Conservation (phyloP, 179 eudicot species). For the Spinacia oleracea region DNA sequence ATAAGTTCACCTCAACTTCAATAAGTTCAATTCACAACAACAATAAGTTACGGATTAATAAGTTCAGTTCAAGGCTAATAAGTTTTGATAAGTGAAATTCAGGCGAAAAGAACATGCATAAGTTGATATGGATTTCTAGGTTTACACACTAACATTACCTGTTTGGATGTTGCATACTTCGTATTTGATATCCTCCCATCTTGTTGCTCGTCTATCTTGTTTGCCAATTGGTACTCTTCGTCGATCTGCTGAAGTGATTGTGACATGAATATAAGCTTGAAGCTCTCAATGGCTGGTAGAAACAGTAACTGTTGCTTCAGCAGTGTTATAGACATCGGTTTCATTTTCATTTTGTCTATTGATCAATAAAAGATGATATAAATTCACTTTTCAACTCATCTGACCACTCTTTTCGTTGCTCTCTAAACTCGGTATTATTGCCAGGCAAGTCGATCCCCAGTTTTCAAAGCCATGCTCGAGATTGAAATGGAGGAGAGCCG, state of each 20-base stretch:
- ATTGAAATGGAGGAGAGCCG: slow-evolving; percentile 81
- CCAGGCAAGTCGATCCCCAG: slow-evolving; percentile 84
- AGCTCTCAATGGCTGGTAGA: background rate
- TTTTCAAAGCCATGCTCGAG: slow-evolving; percentile 88
- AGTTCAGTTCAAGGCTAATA: no score
- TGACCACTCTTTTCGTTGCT: slow-evolving; percentile 6
- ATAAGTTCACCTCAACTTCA: no score
- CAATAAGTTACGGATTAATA: no score
- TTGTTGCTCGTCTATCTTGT: background rate
- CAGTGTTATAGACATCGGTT: background rate
- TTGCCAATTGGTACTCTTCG: background rate
- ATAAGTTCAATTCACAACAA: no score
- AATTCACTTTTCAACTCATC: background rate
- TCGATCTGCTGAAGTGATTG: background rate
- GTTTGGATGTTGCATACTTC: background rate
- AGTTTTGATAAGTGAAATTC: no score
- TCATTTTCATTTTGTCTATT: background rate
- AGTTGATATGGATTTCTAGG: background rate
- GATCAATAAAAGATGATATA: background rate
- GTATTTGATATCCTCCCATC: background rate
- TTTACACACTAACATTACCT: background rate
- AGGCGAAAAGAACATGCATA: no score
- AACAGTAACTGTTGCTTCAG: background rate
- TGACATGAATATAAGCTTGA: background rate
- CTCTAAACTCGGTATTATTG: background rate